phyloP scores from a whole-genome alignment of 345 rosid genomes.

The Psidium guajava region DNA sequence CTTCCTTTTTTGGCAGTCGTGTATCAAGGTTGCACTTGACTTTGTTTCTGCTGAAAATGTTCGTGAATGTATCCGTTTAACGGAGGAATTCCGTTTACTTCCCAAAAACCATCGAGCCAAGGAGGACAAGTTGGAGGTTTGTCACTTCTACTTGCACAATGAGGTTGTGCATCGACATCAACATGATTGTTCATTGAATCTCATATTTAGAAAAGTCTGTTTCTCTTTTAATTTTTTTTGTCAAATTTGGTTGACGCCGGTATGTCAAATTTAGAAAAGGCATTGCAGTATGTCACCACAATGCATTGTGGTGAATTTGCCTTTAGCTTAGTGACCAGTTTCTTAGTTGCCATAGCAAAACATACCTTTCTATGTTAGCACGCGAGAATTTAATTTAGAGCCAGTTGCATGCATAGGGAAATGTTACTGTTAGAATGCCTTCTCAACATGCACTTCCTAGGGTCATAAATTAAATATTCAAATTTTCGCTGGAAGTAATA shows the following conservation, averaged over 20 bases:
- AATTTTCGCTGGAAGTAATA: neutral
- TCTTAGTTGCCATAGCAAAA: neutral
- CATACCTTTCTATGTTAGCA: neutral
- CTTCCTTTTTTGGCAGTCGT: constrained; percentile 16
- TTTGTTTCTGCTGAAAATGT: constrained; percentile 55
- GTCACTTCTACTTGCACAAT: neutral
- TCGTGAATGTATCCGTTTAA: constrained; percentile 39
- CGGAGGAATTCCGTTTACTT: constrained; percentile 42
- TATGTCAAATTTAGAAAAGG: too few relatives aligned
- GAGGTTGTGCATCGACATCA: neutral
- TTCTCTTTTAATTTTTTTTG: neutral
- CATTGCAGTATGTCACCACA: too few relatives aligned
- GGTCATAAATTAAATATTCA: neutral
- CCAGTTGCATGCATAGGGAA: neutral
- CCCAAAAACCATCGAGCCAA: constrained; percentile 33
- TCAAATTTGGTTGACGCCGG: neutral
- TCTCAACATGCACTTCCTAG: neutral
- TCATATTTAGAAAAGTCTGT: neutral
- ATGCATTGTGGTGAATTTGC: neutral
- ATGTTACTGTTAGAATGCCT: neutral
- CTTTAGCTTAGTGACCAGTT: neutral
- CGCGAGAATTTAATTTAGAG: neutral
- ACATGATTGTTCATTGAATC: neutral
- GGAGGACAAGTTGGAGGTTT: constrained; percentile 40
- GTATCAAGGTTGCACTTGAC: constrained; percentile 40